phyloP scores from a whole-genome alignment of 108 stramenopile genomes.

The Nitzschia palea region DNA sequence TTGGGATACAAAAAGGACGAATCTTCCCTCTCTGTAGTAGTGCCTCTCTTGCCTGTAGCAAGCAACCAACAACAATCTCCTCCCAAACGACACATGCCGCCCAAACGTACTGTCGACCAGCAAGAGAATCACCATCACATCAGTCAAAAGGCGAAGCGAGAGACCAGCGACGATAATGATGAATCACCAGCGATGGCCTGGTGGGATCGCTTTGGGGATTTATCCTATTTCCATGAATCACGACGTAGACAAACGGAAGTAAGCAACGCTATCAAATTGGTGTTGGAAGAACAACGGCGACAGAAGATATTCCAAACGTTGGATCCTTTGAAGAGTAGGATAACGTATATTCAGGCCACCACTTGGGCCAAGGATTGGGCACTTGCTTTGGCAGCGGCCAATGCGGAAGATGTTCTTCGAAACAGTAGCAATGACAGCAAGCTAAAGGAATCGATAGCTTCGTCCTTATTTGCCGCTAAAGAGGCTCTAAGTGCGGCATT shows the following conservation, averaged over 20 bases:
- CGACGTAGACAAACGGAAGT: slow-evolving; percentile 61
- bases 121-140: neutral
- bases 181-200: slow-evolving; percentile 35
- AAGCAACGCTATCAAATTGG: slow-evolving; percentile 48
- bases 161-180: slow-evolving; percentile 15
- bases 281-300: slow-evolving; percentile 63
- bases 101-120: neutral
- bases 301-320: slow-evolving; percentile 37
- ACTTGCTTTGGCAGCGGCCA: slow-evolving; percentile 60
- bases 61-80: neutral
- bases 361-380: slow-evolving; percentile 70
- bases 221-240: slow-evolving; percentile 52
- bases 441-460: neutral
- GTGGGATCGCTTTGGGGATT: slow-evolving; percentile 70
- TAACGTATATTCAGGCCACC: slow-evolving; percentile 60
- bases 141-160: neutral
- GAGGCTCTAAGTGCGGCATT: neutral
- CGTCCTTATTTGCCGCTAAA: slow-evolving; percentile 15
- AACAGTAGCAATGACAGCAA: neutral
- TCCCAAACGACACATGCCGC: neutral
- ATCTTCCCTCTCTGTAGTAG: neutral
- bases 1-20: slow-evolving; percentile 34
- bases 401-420: slow-evolving; percentile 69
- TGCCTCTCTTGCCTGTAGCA: neutral
- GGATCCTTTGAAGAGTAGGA: slow-evolving; percentile 58